Percentiles rank a stretch among this genome's conserved stretches.
Conservation (phyloP, 345 rosid genomes). For the Adansonia digitata region DNA sequence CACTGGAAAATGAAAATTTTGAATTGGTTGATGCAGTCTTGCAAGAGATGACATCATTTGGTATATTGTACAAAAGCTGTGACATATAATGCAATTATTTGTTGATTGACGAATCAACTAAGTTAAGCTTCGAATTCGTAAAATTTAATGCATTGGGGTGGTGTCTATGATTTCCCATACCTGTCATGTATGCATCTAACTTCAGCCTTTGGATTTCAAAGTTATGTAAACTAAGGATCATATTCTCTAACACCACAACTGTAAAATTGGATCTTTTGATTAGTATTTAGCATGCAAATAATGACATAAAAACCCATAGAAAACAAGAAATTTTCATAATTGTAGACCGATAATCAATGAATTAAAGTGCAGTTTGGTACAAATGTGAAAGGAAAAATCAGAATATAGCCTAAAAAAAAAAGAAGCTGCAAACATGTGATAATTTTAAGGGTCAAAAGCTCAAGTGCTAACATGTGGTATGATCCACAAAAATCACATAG, state of each 20-base stretch:
- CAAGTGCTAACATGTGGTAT: neutral
- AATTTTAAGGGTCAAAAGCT: neutral
- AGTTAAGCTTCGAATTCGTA: too few relatives aligned
- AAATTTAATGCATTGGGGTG: neutral
- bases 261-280: neutral
- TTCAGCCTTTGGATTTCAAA: neutral
- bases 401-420: neutral
- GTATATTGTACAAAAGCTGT: conserved; percentile 66
- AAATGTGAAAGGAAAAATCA: neutral
- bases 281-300: neutral
- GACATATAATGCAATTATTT: conserved; percentile 82
- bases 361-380: neutral
- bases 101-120: too few relatives aligned
- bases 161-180: neutral
- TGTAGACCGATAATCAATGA: neutral
- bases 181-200: neutral
- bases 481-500: neutral
- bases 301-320: neutral
- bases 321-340: neutral
- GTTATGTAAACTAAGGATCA: neutral
- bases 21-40: conserved; percentile 54
- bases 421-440: too few relatives aligned
- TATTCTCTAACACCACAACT: neutral
- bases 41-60: conserved; percentile 55
- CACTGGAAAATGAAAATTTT: conserved; percentile 58